phyloP scores from a whole-genome alignment of 345 rosid genomes.

The Isatis tinctoria region DNA sequence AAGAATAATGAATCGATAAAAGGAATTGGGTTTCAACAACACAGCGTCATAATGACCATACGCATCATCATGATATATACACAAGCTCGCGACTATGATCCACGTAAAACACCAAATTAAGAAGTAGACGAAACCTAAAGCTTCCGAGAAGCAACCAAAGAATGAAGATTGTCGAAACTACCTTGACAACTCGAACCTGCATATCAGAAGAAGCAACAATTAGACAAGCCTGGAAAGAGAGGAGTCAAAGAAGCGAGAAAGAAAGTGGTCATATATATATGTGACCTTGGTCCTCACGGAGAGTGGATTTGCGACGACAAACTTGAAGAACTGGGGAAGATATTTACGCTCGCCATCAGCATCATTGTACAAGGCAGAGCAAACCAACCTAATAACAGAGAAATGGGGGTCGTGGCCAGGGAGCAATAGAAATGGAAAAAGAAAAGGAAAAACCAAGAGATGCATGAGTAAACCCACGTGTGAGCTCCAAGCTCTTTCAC shows the following conservation, averaged over 20 bases:
- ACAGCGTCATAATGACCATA: neutral
- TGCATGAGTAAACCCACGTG: conserved; percentile 44
- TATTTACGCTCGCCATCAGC: conserved; percentile 88
- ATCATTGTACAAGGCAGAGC: conserved; percentile 84
- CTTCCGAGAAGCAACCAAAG: neutral
- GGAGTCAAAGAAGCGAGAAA: neutral
- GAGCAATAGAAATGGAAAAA: neutral
- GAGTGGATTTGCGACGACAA: conserved; percentile 84
- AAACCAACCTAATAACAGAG: conserved; percentile 65
- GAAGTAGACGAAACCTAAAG: neutral
- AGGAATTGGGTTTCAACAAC: neutral
- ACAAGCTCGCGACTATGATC: neutral
- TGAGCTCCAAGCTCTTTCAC: conserved; percentile 99
- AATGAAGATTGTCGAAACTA: conserved; percentile 24
- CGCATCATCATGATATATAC: neutral
- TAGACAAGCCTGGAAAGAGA: neutral
- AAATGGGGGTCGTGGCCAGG: neutral
- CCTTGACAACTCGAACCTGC: conserved; percentile 97
- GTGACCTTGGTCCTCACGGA: conserved; percentile 89
- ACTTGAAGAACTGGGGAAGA: conserved; percentile 97
- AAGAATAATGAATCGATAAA: neutral
- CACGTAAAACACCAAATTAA: neutral
- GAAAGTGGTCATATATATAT: neutral
- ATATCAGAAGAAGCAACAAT: conserved; percentile 17
- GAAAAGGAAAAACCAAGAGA: neutral